Conservation (phyloP, 768 basidiomycete species). For the Pulveroboletus ravenelii region DNA sequence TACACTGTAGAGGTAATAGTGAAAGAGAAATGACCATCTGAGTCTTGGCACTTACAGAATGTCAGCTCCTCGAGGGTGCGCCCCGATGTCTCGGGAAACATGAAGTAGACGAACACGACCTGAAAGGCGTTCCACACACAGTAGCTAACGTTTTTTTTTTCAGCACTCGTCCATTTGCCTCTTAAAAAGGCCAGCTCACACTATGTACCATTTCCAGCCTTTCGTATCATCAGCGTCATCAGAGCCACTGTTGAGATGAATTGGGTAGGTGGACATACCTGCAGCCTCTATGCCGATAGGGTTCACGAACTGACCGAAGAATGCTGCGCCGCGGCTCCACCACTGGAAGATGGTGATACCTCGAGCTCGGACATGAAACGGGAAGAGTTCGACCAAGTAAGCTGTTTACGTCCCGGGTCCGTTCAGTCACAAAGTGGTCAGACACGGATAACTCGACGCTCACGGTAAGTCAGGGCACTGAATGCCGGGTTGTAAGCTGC, state of each 20-base stretch:
- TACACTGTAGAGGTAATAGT: not conserved
- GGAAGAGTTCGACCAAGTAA: constrained; percentile 65
- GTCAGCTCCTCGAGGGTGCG: constrained; percentile 12
- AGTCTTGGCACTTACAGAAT: constrained; percentile 4
- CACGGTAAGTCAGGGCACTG: constrained; percentile 8
- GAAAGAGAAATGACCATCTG: not conserved
- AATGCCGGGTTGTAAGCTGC: constrained; percentile 14
- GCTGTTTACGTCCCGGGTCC: constrained; percentile 31
- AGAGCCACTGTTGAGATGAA: not conserved
- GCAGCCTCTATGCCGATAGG: constrained; percentile 14
- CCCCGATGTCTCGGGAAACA: constrained; percentile 15
- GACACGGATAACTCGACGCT: not conserved
- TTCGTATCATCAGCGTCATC: not conserved
- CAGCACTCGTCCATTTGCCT: not conserved
- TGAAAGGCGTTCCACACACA: constrained; percentile 12
- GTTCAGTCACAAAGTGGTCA: not conserved
- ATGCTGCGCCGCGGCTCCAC: constrained; percentile 40
- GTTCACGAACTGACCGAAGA: constrained; percentile 10
- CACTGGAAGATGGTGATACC: constrained; percentile 60
- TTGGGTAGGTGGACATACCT: not conserved
- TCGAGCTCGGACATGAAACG: constrained; percentile 56
- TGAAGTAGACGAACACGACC: constrained; percentile 11
- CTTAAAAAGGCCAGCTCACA: not conserved
- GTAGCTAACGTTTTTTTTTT: not conserved
- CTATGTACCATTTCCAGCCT: constrained; percentile 14